Base-by-base conservation (phyloP, 306 rosid genomes). In the Geum urbanum region DNA sequence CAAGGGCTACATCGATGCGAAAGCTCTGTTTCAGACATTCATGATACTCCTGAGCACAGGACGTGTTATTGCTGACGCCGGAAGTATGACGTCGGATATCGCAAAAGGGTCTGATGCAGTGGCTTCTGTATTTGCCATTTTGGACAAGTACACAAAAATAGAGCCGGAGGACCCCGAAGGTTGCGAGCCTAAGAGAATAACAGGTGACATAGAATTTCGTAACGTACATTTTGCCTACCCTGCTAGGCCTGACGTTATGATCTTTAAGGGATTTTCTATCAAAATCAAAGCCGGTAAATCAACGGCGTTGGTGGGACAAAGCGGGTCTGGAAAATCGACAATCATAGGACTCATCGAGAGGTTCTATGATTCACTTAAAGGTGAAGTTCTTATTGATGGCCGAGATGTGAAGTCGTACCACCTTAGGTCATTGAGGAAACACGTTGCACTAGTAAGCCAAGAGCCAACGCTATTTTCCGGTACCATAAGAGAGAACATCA, bases 281-380 rank as follows among this genome's bases (percentile, higher is more conserved):
- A 77, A 59, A 53, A 83, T 92, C 4, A 88, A 83, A 61, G 87
- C 92, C 0, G 96, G 96, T 0, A 86, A 75, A 58, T 92, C 97
- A 37, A 89, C 96, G 0, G 96, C 96, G 3, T 63, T 92, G 37
- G 97, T 92, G 0, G 97, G 96, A 0, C 89, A 86, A 48, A 92
- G 97, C 64, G 97, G 96, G 24, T 92, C 92, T 0, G 97, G 97
- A 0, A 92, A 92, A 51, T 92, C 97, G 67, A 92, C 97, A 56
- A 83, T 92, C 47, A 81, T 92, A n/a, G 87, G 89, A 0, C 19
- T 92, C 15, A 87, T 92, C 2, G 92, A 92, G 72, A 80, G 96
- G 72, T 92, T 92, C 65, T 92, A 92, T 43, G 97, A 92, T 19
- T 92, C 97, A 2, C 7, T 65, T 0, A 80, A 81, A 75, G 97